phyloP scores from a whole-genome alignment of 2,329 filamentous ascomycete species.

The Pseudocercospora musae region DNA sequence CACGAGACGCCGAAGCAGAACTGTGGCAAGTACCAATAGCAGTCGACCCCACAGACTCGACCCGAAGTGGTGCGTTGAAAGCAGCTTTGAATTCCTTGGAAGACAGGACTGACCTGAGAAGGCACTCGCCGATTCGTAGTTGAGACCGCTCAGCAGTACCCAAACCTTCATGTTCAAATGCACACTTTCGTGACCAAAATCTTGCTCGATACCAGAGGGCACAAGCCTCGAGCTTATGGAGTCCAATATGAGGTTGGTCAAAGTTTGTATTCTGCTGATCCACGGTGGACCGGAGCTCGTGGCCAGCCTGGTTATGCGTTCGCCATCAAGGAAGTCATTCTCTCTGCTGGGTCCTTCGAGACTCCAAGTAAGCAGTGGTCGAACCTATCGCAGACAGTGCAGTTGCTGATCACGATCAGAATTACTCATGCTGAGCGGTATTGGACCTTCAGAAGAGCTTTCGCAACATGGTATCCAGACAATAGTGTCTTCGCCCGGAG shows the following conservation, averaged over 20 bases:
- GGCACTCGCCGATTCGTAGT: not conserved
- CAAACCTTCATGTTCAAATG: constrained; percentile 40
- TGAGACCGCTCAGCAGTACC: not conserved
- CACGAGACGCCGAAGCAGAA: constrained; percentile 47
- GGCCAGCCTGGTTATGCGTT: constrained; percentile 42
- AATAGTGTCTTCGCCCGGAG: constrained; percentile 56
- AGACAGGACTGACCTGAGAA: not conserved
- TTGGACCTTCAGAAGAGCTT: constrained; percentile 56
- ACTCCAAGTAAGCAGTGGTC: constrained; percentile 48
- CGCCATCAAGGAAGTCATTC: constrained; percentile 47
- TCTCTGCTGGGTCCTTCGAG: constrained; percentile 58
- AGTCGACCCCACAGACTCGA: constrained; percentile 12
- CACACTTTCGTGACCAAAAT: constrained; percentile 66
- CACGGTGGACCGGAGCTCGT: constrained; percentile 29
- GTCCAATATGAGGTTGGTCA: constrained; percentile 44
- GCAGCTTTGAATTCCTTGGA: not conserved
- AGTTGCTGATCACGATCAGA: constrained; percentile 37
- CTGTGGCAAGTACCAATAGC: constrained; percentile 58
- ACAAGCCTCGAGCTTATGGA: constrained; percentile 45
- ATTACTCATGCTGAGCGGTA: constrained; percentile 62
- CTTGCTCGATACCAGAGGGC: constrained; percentile 55
- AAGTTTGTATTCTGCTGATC: constrained; percentile 41
- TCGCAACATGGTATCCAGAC: constrained; percentile 52
- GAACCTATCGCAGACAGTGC: not conserved
- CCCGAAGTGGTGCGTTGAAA: constrained; percentile 12